Conservation (phyloP, 1,139 yeast species). For the Scheffersomyces quercinus region DNA sequence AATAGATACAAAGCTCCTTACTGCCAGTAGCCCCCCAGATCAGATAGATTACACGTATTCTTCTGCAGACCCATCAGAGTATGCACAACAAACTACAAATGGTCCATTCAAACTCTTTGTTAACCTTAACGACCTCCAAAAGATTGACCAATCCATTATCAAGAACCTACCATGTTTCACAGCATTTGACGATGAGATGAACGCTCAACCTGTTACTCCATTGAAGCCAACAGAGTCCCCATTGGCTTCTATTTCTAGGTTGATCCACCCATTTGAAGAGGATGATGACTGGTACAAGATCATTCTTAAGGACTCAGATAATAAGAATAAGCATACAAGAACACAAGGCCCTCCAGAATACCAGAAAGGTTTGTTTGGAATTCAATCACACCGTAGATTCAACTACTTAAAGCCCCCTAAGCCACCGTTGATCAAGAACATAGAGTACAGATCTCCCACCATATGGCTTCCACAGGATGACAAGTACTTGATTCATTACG, state of each 20-base stretch:
- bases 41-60: slow-evolving; percentile 2
- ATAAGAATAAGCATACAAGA: slow-evolving; percentile 14
- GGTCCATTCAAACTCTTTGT: slow-evolving; percentile 62
- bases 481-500: slow-evolving; percentile 71
- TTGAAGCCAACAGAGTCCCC: slow-evolving; percentile 23
- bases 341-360: slow-evolving; percentile 35
- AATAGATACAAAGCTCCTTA: slow-evolving; percentile 7
- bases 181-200: slow-evolving; percentile 45
- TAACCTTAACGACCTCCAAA: slow-evolving; percentile 51
- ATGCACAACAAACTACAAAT: not conserved
- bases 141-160: slow-evolving; percentile 54
- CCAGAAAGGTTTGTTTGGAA: slow-evolving; percentile 61
- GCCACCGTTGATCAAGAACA: slow-evolving; percentile 79
- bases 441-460: slow-evolving; percentile 84
- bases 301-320: slow-evolving; percentile 48
- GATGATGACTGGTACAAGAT: slow-evolving; percentile 66
- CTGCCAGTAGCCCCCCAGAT: slow-evolving; percentile 3
- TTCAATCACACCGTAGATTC: slow-evolving; percentile 59
- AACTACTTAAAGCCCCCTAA: slow-evolving; percentile 76
- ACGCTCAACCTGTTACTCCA: slow-evolving; percentile 11
- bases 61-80: not conserved
- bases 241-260: slow-evolving; percentile 58
- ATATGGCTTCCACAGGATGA: slow-evolving; percentile 97
- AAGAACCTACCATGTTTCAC: slow-evolving; percentile 55
- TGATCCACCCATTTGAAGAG: slow-evolving; percentile 61